Conservation (phyloP, 345 rosid species). For the Murraya koenigii region DNA sequence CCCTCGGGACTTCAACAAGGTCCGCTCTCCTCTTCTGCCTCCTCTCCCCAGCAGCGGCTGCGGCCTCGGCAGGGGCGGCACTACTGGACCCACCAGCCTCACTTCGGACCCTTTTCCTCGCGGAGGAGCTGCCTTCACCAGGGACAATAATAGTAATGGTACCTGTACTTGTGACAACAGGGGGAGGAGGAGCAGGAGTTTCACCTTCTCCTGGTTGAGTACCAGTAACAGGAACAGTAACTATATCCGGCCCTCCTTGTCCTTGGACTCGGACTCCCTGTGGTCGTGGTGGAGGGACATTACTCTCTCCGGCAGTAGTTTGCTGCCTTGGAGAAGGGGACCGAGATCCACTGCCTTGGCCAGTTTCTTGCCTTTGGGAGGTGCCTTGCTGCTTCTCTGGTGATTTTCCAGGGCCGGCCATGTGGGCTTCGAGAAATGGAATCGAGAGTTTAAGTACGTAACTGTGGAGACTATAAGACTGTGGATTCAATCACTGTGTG, state of each 20-base stretch:
- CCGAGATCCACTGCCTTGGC: not conserved
- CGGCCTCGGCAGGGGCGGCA: not conserved
- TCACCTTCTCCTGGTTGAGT: not conserved
- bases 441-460: not conserved
- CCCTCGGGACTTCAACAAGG: constrained; percentile 15
- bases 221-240: not conserved
- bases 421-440: not conserved
- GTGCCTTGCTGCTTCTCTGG: not conserved
- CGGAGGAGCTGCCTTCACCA: not conserved
- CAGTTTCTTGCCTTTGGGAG: not conserved
- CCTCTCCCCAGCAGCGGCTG: not conserved
- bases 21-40: not conserved
- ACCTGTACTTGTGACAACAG: not conserved
- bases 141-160: not conserved
- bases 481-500: not conserved
- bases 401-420: not conserved
- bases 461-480: not conserved
- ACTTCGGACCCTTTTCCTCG: not conserved
- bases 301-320: no score
- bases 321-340: not conserved
- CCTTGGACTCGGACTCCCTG: not conserved
- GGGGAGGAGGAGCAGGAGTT: no score
- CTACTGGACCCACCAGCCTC: constrained; percentile 4
- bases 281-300: not conserved
- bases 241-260: not conserved